A percentile compares a stretch with the other conserved stretches of the same genome.
These are phyloP conservation scores for Clavispora fructus DNA, from an alignment of 805 yeast genomes.

Conservation along the genomic window DNA sequence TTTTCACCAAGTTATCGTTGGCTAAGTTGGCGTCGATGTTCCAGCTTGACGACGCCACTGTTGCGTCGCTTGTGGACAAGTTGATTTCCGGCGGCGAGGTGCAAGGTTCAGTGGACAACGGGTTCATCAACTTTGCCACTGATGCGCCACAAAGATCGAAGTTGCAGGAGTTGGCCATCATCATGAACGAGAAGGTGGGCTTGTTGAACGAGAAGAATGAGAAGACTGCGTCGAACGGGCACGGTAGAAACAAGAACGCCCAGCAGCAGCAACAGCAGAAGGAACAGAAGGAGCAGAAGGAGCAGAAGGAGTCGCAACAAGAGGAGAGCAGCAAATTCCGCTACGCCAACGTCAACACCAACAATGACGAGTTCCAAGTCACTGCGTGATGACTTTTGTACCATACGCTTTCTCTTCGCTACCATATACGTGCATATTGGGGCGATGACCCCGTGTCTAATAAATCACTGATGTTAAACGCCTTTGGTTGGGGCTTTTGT, in stretches of 20 bases:
- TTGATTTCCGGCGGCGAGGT: constrained; percentile 78
- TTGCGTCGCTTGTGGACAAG: constrained; percentile 60
- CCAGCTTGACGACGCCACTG: constrained; percentile 51
- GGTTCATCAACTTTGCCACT: constrained; percentile 55
- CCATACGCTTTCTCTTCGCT: not conserved
- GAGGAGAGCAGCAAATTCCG: constrained; percentile 39
- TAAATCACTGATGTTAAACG: not conserved
- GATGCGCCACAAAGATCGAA: constrained; percentile 76
- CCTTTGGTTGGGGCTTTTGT: too few species aligned
- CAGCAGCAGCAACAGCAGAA: constrained; percentile 36
- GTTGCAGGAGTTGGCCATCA: constrained; percentile 82
- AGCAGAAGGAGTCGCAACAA: constrained; percentile 26
- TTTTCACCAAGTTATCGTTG: constrained; percentile 70
- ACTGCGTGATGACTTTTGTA: constrained; percentile 1
- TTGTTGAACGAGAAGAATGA: constrained; percentile 81
- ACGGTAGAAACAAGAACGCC: constrained; percentile 35
- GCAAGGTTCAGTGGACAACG: constrained; percentile 64
- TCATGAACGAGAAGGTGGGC: constrained; percentile 74
- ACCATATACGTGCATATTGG: not conserved
- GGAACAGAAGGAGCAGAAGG: constrained; percentile 26
- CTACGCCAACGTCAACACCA: constrained; percentile 39
- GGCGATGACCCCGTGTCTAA: not conserved
- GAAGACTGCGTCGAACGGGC: constrained; percentile 74
- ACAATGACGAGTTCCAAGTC: constrained; percentile 40
- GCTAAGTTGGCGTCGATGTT: constrained; percentile 61